These are phyloP conservation scores for Hemisphaericaspora xylanilytica DNA, from an alignment of 1,139 yeast species.

Conservation along the genomic window DNA sequence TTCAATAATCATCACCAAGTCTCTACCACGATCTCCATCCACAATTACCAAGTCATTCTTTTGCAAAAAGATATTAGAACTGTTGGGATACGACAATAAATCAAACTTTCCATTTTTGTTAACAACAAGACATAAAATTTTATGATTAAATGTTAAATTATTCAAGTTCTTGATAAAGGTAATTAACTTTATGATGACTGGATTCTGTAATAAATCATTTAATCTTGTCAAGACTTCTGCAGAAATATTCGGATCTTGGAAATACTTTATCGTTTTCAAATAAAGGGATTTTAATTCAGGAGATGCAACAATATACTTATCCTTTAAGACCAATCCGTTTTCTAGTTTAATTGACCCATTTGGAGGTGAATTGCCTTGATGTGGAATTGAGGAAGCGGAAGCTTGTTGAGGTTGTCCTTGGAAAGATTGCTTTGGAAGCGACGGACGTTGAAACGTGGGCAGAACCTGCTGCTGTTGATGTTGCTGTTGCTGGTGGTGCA, in stretches of 20 bases:
- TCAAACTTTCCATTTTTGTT: constrained; percentile 61
- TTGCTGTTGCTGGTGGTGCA: constrained; percentile 1
- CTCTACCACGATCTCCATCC: constrained; percentile 53
- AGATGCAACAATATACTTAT: constrained; percentile 53
- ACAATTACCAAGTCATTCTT: constrained; percentile 46
- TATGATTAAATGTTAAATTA: constrained; percentile 43
- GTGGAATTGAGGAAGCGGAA: constrained; percentile 5
- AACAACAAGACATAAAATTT: constrained; percentile 45
- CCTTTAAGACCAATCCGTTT: constrained; percentile 54
- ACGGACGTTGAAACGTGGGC: constrained; percentile 1
- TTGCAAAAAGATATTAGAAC: constrained; percentile 52
- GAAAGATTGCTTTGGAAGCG: constrained; percentile 2
- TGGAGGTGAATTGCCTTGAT: constrained; percentile 1
- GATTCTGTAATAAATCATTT: constrained; percentile 27
- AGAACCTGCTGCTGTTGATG: constrained; percentile 5
- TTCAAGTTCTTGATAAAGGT: constrained; percentile 44
- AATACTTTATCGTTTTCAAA: constrained; percentile 45
- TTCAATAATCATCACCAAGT: constrained; percentile 48
- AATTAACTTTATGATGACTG: constrained; percentile 33
- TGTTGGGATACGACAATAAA: constrained; percentile 42
- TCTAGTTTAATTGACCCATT: constrained; percentile 39
- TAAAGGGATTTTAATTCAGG: constrained; percentile 46
- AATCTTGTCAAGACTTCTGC: constrained; percentile 36
- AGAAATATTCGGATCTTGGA: constrained; percentile 38
- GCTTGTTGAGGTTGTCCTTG: constrained; percentile 8